Conservation (phyloP, 257 asterid species). For the Jacaranda copaia region DNA sequence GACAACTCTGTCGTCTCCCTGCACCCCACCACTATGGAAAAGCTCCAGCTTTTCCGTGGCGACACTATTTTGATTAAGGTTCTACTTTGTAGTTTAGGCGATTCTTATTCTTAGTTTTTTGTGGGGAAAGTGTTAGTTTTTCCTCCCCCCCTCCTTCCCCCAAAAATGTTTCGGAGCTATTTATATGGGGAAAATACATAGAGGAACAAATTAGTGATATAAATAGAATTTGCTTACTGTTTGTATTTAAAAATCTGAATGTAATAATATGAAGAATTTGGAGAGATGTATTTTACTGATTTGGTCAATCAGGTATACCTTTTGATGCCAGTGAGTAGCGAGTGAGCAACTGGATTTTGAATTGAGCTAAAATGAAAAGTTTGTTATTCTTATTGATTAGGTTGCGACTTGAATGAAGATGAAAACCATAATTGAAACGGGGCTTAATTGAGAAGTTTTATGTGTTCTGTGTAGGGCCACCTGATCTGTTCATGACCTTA, state of each 20-base stretch:
- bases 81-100: neutral
- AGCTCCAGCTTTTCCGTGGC: conserved; percentile 88
- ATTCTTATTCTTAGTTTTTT: neutral
- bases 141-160: neutral
- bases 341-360: conserved; percentile 2
- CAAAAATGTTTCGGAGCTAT: neutral
- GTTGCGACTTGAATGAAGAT: neutral
- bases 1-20: conserved; percentile 85
- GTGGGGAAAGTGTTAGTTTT: conserved; percentile 30
- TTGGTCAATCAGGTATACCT: neutral
- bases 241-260: conserved; percentile 16
- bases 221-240: neutral
- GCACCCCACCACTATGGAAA: conserved; percentile 84
- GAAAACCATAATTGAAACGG: no score
- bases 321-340: conserved; percentile 18
- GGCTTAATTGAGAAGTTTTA: conserved; percentile 1
- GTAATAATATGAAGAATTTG: neutral
- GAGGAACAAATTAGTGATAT: neutral
- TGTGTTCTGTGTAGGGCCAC: neutral
- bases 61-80: conserved; percentile 86
- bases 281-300: neutral
- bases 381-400: neutral
- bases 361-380: neutral
- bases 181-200: neutral
- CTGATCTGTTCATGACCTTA: neutral